A percentile compares a stretch with the other conserved stretches of the same genome.
Evolutionary conservation across 768 basidiomycete species (phyloP).

Genomic region (Filobasidium floriforme): DNA sequence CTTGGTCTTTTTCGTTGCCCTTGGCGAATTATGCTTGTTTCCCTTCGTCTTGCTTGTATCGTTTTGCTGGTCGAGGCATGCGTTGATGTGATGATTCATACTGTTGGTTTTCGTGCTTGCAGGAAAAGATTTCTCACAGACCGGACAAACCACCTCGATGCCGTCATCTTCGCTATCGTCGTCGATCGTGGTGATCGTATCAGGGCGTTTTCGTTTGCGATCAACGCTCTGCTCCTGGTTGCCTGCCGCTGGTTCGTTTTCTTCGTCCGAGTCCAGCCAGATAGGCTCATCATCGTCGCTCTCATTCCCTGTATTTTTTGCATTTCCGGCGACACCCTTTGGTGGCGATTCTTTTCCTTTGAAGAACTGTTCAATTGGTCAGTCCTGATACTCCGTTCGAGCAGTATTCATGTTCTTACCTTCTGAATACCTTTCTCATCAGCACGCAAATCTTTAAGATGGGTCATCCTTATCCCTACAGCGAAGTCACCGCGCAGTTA

Average conservation of each 20-base stretch:
- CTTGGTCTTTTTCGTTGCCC: not conserved
- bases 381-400: no score
- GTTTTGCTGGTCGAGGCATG: not conserved
- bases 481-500: no score
- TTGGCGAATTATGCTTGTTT: not conserved
- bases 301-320: not conserved
- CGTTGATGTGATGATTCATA: slow-evolving; percentile 1
- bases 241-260: not conserved
- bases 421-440: slow-evolving; percentile 3
- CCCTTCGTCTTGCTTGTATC: not conserved
- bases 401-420: not conserved
- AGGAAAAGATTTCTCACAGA: not conserved
- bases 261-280: not conserved
- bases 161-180: not conserved
- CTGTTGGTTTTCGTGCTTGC: not conserved
- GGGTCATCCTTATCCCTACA: slow-evolving; percentile 79
- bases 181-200: not conserved
- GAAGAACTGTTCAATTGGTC: not conserved
- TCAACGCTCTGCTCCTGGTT: not conserved
- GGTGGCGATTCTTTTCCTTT: not conserved
- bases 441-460: slow-evolving; percentile 64
- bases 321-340: not conserved
- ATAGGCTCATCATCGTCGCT: slow-evolving; percentile 1
- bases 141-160: not conserved
- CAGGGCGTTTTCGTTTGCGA: not conserved